phyloP scores from a whole-genome alignment of 768 basidiomycete species.

The Kwoniella mangroviensis region DNA sequence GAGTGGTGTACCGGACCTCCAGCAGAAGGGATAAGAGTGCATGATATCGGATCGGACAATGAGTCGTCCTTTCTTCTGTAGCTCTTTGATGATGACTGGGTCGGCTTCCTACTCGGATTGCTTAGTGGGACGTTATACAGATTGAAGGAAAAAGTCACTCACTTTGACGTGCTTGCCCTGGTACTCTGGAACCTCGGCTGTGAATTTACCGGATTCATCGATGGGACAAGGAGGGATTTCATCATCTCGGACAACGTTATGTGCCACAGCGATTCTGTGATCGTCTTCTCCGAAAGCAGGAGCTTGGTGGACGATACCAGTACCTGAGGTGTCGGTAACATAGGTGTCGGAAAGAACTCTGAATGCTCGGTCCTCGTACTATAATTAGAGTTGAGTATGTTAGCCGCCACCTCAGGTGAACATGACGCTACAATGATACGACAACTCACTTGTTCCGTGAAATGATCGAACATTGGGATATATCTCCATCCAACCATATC shows the following conservation, averaged over 20 bases:
- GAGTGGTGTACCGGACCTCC: conserved; percentile 94
- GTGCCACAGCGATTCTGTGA: conserved; percentile 84
- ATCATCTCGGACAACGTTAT: conserved; percentile 79
- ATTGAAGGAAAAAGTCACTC: conserved; percentile 27
- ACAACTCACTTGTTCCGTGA: conserved; percentile 78
- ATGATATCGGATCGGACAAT: conserved; percentile 83
- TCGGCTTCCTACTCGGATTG: conserved; percentile 74
- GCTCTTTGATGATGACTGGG: conserved; percentile 85
- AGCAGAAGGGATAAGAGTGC: conserved; percentile 96
- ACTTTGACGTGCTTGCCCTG: conserved; percentile 88
- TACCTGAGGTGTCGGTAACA: conserved; percentile 90
- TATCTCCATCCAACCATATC: conserved; percentile 98
- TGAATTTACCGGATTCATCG: conserved; percentile 86
- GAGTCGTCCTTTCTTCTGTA: conserved; percentile 85
- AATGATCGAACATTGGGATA: conserved; percentile 93
- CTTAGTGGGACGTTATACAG: neutral
- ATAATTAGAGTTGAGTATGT: too few species aligned
- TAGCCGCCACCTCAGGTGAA: neutral
- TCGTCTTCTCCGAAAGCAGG: conserved; percentile 99
- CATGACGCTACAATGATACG: neutral
- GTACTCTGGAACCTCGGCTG: conserved; percentile 86
- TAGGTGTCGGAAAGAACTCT: conserved; percentile 87
- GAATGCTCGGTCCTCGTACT: conserved; percentile 93
- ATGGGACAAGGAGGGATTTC: conserved; percentile 97
- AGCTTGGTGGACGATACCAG: conserved; percentile 98